Conservation (phyloP, 768 basidiomycete species). For the Boletellus ananiceps region DNA sequence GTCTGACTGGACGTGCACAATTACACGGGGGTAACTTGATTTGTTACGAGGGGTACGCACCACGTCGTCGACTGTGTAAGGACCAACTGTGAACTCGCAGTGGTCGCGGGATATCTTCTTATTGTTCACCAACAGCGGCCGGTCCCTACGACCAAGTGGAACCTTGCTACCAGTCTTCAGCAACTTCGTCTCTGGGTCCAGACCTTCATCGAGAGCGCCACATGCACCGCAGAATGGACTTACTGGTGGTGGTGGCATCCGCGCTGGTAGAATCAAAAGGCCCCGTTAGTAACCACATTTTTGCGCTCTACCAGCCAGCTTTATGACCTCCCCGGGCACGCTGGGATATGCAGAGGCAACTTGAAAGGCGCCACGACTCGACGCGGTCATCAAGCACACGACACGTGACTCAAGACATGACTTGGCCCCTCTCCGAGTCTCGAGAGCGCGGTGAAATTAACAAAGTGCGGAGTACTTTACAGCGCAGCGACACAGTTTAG, state of each 20-base stretch:
- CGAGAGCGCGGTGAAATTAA: conserved; percentile 1
- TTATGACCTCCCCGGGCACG: no score
- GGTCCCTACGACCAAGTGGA: conserved; percentile 53
- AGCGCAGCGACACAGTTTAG: conserved; percentile 3
- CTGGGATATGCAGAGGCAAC: no score
- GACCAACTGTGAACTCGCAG: conserved; percentile 52
- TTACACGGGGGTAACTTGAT: background rate
- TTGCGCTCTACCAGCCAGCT: no score
- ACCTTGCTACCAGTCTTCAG: conserved; percentile 58
- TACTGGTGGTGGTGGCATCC: conserved; percentile 39
- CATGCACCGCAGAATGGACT: conserved; percentile 26
- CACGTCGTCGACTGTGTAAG: conserved; percentile 47
- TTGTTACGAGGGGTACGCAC: conserved; percentile 37
- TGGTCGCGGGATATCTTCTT: conserved; percentile 65
- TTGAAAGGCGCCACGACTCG: no score
- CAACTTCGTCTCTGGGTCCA: conserved; percentile 46
- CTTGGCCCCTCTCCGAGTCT: no score
- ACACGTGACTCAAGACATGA: no score
- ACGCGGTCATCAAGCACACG: no score
- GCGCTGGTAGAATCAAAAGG: conserved; percentile 45
- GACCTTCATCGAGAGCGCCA: background rate
- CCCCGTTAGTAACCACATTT: conserved; percentile 54
- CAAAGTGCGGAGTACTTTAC: conserved; percentile 19
- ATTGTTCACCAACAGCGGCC: conserved; percentile 47
- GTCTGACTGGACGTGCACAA: conserved; percentile 38